Evolutionary conservation across 306 rosid genomes (phyloP), one percentile per base, ranked within the genome.

Genomic region (Medicago lupulina): DNA sequence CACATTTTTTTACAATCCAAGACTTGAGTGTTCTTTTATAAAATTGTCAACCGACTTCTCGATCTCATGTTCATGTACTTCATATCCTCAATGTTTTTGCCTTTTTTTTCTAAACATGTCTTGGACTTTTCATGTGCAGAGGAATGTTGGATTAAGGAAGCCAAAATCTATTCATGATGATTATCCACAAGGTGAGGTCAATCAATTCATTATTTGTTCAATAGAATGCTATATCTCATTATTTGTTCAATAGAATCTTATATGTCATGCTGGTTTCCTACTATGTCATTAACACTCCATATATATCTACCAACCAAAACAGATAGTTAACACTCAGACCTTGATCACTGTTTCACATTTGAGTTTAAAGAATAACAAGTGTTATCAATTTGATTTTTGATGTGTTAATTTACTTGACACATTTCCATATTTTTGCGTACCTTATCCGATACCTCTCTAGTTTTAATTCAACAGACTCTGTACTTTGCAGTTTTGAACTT

Each of bases 141-240:
- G 76, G 74, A 83, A 82, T 85, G 79, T 28, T 53, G 91, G 88
- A 79, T 72, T 59, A 68, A 85, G 63, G 86, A 86, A 84, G 74
- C 85, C 82, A 77, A 87, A 85, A 82, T 61, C 83, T 43, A 66
- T 82, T 79, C 83, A 77, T 47, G 89, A 81, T 55, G 84, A 77
- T 21, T 65, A 39, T 66, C 70, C 82, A 67, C 88, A 70, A 85
- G 92, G 97, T 91, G 76, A 83, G 91, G 66, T 65, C 76, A 60
- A 76, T 28, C 41, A 49, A 50, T 54, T 75, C 17, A 43, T 83
- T 59, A 70, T 71, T 59, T 68, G 57, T 76, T 74, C 71, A 67
- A 67, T 46, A 67, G 9, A 55, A 70, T 81, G 47, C 39, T 31
- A 38, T 43, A 54, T 60, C 61, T 75, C 17, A 43, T 83, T 59